Base-by-base conservation (phyloP, 1,284 basidiomycete species). In the Ganoderma sinense region DNA sequence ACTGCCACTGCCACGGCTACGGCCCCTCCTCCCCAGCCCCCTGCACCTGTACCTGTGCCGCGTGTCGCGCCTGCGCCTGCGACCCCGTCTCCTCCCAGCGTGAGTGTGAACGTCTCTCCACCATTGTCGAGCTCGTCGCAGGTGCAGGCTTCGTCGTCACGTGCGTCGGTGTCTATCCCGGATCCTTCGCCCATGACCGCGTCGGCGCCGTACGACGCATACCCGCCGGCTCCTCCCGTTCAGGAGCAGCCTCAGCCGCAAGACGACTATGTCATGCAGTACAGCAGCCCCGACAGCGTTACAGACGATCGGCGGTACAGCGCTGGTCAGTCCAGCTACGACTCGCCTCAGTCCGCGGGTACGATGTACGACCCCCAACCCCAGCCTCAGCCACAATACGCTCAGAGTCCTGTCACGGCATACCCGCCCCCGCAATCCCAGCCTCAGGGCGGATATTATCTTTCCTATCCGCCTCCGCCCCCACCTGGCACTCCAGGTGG, bases 181-280 rank as follows among this genome's bases (percentile, higher is more conserved):
- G 65, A 68, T 66, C 69, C 75, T 8, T 70, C 36, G 36, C 36
- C 73, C 39, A 41, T 61, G 18, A 64, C 67, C 2, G 68, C 62
- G 31, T 69, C 64, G 2, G 63, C 65, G 31, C 66, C 66, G 39
- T 75, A 72, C 66, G 71, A 73, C 0, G 51, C 53, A 23, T 73
- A 75, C 62, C 62, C 60, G 10, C 41, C 71, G 7, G 39, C 66
- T 10, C 29, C 63, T n/a, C 31, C 70, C 7, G 53, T 59, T 62
- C 74, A 53, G 29, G 63, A 39, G 2, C 39, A 62, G 67, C 45
- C 36, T 11, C 72, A 70, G 33, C 68, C 36, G 29, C 73, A 68
- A 36, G 75, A 77, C 20, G 76, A 77, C 43, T 75, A 73, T 65
- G 29, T n/a, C 10, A 74, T 77, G 74, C 73, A 72, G 65, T 77